Base-by-base conservation (phyloP, 495 filamentous ascomycete species). In the Aspergillus sparsus region DNA sequence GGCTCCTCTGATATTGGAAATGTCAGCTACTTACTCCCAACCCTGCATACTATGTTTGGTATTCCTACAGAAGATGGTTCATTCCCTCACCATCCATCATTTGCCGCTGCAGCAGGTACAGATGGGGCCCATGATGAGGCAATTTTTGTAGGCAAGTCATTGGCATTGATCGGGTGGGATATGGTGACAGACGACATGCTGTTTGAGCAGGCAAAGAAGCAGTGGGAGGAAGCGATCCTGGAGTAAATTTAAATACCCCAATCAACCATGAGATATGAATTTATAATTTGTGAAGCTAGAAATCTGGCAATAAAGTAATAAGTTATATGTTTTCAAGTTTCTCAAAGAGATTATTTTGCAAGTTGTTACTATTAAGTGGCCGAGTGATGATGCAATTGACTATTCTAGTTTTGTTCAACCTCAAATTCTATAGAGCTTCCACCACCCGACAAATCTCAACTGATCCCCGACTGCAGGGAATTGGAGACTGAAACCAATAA, bases 21-120 rank as follows among this genome's bases (percentile, higher is more conserved):
- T 64, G 77, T 90, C 59, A 86, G 83, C 66, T 82, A 88, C 63
- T 77, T 80, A 1, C 78, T 87, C 62, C 88, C 87, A 18, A 86
- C 82, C 36, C 62, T 91, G 15, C 84, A 78, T 59, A 74, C 79
- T 2, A 80, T 82, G 44, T 88, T 89, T 60, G 73, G 71, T 5
- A 88, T 91, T 49, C 71, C 70, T 0, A 62, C 66, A 11, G 70
- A 76, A 3, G 66, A 74, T 12, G 77, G 75, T 0, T 73, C 71
- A 3, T 80, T 77, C n/a, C 82, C 78, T 11, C 87, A 90, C 65
- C 86, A 78, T 62, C 82, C 83, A 0, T 78, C 78, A 3, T 90
- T 88, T 73, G 79, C 82, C 21, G 70, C 73, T 11, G 79, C 82
- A 0, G 81, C 84, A 2, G 81, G 83, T 12, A 87, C 82, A 0